Evolutionary conservation across 768 basidiomycete species (phyloP), one percentile per base, ranked within the genome.

Genomic region (Megacollybia marginata): DNA sequence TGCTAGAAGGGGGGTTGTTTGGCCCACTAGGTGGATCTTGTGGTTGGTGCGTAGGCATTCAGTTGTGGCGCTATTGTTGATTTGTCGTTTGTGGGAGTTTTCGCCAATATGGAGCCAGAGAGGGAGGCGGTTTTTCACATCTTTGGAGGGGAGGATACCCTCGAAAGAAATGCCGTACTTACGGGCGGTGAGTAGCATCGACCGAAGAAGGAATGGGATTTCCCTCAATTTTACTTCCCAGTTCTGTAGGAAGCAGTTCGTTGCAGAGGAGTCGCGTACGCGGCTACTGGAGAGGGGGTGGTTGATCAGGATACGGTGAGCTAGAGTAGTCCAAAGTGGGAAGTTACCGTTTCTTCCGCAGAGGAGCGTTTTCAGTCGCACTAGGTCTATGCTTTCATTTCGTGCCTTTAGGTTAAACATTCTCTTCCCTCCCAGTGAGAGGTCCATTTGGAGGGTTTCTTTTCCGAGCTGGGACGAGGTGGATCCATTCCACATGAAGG

Each of bases 401-500:
- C 35, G 35, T 10, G 10, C 16, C 35, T 36, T 16, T 36, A 36
- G 16, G 35, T 36, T 16, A 10, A 10, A 36, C 10, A 16, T 16
- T 16, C 16, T 36, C 35, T 10, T 36, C 35, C 35, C 35, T 16
- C 35, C 35, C 16, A 10, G 10, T 10, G 35, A n/a, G n/a, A n/a
- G n/a, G n/a, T n/a, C n/a, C n/a, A 36, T 36, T 36, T 36, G 10
- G 35, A 10, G 10, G 35, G 10, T n/a, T n/a, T n/a, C n/a, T n/a
- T n/a, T n/a, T n/a, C n/a, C n/a, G n/a, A n/a, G n/a, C n/a, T n/a
- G n/a, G n/a, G 10, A 10, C 10, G 35, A 36, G 35, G 35, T 10
- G 10, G 10, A 10, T 10, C 38, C 44, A n/a, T 56, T 34, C 57
- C 57, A 58, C 1, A 59, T 35, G 47, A 59, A 58, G 13, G 48